Evolutionary conservation across 2,329 filamentous ascomycete genomes (phyloP).

Genomic region (Hortaea werneckii): DNA sequence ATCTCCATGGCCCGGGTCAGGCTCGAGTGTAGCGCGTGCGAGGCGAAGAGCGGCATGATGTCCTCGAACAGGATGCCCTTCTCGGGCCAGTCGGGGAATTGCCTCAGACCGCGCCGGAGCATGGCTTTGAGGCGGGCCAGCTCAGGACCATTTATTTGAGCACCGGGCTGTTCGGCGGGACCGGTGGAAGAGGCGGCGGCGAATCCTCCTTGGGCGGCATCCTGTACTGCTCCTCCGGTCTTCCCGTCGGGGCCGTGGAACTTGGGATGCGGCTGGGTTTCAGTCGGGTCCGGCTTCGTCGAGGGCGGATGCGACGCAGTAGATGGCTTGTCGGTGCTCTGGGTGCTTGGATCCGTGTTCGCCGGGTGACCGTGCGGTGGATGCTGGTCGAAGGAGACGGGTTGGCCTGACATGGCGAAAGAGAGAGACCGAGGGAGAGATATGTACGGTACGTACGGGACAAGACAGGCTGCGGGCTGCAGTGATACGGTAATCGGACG

Average conservation of each 20-base stretch:
- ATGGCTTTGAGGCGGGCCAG: constrained; percentile 51
- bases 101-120: constrained; percentile 64
- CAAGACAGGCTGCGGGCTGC: not conserved
- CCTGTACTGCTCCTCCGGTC: constrained; percentile 9
- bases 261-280: constrained; percentile 8
- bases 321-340: constrained; percentile 18
- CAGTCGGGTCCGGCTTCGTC: constrained; percentile 24
- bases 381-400: constrained; percentile 15
- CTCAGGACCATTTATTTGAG: not conserved
- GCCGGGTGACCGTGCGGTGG: constrained; percentile 21
- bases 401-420: constrained; percentile 19
- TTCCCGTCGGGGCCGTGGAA: constrained; percentile 7
- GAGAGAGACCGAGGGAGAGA: constrained; percentile 1
- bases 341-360: constrained; percentile 16
- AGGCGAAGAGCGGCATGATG: constrained; percentile 90
- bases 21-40: constrained; percentile 60
- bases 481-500: not conserved
- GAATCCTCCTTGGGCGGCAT: constrained; percentile 40
- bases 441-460: not conserved
- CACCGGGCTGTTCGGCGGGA: constrained; percentile 14
- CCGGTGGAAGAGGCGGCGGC: constrained; percentile 40
- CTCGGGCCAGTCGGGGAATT: constrained; percentile 85
- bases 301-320: constrained; percentile 23
- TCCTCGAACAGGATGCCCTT: constrained; percentile 94
- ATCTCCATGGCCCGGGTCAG: constrained; percentile 80